Conservation (phyloP, 495 filamentous ascomycete species). For the Neurospora sp. region DNA sequence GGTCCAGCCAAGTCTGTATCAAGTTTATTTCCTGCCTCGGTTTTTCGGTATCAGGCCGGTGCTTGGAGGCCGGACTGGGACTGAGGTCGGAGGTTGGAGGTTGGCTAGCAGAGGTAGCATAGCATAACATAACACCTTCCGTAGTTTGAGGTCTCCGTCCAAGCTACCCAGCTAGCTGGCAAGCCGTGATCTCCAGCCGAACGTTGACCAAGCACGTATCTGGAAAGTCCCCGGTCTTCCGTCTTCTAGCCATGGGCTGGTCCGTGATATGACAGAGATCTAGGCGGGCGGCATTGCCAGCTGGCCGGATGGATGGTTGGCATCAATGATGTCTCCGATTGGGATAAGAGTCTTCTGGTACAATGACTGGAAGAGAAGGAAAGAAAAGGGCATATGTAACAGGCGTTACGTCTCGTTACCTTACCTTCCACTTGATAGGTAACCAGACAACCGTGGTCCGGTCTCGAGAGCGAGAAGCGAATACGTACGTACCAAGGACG, state of each 20-base stretch:
- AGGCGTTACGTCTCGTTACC: background rate
- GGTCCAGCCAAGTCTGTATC: background rate
- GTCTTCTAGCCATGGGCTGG: background rate
- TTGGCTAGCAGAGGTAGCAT: background rate
- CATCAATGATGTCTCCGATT: background rate
- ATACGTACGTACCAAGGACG: background rate
- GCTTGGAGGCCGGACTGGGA: background rate
- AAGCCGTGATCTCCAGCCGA: background rate
- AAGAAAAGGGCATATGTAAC: background rate
- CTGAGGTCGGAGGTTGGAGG: background rate
- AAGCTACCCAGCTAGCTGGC: background rate
- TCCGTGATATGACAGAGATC: background rate
- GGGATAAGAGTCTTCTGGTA: background rate
- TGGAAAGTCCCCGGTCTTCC: background rate
- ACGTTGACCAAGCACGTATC: background rate
- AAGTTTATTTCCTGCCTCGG: background rate
- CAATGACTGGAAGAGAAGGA: background rate
- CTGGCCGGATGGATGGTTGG: background rate
- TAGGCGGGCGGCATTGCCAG: background rate
- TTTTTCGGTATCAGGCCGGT: background rate
- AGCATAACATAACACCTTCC: background rate
- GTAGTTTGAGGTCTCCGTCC: background rate
- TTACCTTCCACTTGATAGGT: background rate
- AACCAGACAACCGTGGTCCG: background rate
- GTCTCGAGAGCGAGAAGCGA: background rate